phyloP scores from a whole-genome alignment of 257 asterid species.

The Solanum peruvianum region DNA sequence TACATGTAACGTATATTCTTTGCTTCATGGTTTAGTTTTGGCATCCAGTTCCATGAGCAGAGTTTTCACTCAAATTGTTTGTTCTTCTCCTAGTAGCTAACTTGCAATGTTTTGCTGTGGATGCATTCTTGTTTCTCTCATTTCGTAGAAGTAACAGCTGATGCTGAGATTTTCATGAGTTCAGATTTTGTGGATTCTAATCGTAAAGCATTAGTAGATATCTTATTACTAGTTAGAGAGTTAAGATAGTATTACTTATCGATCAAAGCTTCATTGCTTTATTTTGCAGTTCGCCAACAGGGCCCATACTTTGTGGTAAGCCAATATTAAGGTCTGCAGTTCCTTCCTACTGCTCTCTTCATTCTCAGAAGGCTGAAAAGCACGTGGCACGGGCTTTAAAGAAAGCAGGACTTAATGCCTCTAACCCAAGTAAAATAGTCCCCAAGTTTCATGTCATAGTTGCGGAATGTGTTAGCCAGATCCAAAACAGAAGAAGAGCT shows the following conservation, averaged over 20 bases:
- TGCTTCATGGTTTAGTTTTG: not conserved
- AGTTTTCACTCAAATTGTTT: not conserved
- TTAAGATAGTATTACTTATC: not conserved
- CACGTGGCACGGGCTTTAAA: slow-evolving; percentile 73
- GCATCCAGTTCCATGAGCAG: not conserved
- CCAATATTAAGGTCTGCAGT: slow-evolving; percentile 73
- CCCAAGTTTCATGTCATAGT: slow-evolving; percentile 74
- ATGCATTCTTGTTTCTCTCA: not conserved
- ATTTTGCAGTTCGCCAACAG: slow-evolving; percentile 59
- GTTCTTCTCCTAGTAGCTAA: not conserved
- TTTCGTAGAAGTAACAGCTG: not conserved
- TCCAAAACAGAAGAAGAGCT: slow-evolving; percentile 67
- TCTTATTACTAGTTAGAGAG: not conserved
- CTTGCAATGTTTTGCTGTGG: not conserved
- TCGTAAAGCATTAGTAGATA: not conserved
- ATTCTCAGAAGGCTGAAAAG: slow-evolving; percentile 73
- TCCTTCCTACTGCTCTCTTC: slow-evolving; percentile 73
- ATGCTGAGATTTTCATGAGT: not conserved
- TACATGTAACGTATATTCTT: not conserved
- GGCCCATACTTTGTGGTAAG: slow-evolving; percentile 79
- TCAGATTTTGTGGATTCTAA: not conserved
- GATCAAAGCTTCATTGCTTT: not conserved
- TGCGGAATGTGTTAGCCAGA: slow-evolving; percentile 54
- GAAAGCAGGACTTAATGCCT: slow-evolving; percentile 59
- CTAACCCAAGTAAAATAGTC: slow-evolving; percentile 64